Evolutionary conservation across 108 stramenopile species (phyloP), one percentile per base, ranked within the genome.

Genomic region (Cafeteria roenbergensis): DNA sequence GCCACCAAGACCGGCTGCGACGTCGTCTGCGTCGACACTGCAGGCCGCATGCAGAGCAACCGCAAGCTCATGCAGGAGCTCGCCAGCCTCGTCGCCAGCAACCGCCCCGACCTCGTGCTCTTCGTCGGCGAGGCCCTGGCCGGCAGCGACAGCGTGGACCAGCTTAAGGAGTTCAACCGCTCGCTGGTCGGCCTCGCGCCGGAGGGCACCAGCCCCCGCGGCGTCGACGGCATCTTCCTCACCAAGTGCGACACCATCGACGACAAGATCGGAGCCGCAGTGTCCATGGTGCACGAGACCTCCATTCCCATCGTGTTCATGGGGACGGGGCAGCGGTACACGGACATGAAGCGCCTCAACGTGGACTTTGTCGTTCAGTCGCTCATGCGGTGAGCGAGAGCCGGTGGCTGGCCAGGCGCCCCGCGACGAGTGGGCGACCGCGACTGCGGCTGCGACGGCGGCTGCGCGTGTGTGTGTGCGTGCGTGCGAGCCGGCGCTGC

Each of bases 241-340:
- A 95, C 95, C 32, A 97, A 97, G 70, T 93, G 94, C 67, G 95
- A 95, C 79, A 95, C 95, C 0, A 90, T 97, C n/a, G 87, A 86
- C 57, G 92, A 91, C 66, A 97, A 97, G 85, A 93, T 97, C 26
- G 95, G 95, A 0, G 92, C 93, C 0, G 92, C 92, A 8, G 65
- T 95, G 70, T 88, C 89, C 27, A 80, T 97, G 82, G 90, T 89
- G 9, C 89, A 97, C 73, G 74, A 87, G 61, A 97, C 93, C 14
- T 90, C 91, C 34, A 86, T 90, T 2, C 95, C 95, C 3, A 87
- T 97, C 71, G 69, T 90, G 8, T 94, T 97, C 72, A 87, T 90
- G 26, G 95, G 95, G 55, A 92, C 91, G 14, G 95, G 95, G 26
- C 95, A 97, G 77, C 93, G 94, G 76, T 94, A 97, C 79, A 92